Percentiles rank a stretch among this genome's conserved stretches.
Conservation (phyloP, 2,329 filamentous ascomycete genomes). For the Lasiodiplodia citricola region DNA sequence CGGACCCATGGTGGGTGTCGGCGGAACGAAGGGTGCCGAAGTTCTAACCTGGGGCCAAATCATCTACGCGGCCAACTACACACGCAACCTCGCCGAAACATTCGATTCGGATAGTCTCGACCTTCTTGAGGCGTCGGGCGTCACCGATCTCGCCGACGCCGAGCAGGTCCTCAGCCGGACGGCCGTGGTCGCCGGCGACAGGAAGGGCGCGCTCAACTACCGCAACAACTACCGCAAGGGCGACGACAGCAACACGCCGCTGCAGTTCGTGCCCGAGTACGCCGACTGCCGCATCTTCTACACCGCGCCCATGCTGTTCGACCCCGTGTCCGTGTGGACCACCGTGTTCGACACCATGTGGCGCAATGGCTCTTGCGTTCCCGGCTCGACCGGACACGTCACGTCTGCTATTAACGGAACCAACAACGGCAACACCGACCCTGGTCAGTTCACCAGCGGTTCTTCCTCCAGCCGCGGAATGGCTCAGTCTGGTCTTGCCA, state of each 20-base stretch:
- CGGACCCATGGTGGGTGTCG: slow-evolving; percentile 52
- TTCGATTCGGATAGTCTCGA: slow-evolving; percentile 30
- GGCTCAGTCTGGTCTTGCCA: too few species aligned
- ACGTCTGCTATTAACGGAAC: too few species aligned
- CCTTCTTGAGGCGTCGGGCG: slow-evolving; percentile 36
- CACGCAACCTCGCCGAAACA: background rate
- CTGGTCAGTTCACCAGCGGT: too few species aligned
- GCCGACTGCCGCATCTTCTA: slow-evolving; percentile 68
- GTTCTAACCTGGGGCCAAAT: slow-evolving; percentile 30
- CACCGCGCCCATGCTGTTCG: slow-evolving; percentile 58
- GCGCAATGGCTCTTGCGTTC: slow-evolving; percentile 36
- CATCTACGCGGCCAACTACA: background rate
- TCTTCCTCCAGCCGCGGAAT: too few species aligned
- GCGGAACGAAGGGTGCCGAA: slow-evolving; percentile 52
- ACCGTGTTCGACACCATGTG: slow-evolving; percentile 40
- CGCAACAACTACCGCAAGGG: slow-evolving; percentile 42
- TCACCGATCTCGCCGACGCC: slow-evolving; percentile 1
- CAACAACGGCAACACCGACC: too few species aligned
- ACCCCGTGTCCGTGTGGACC: slow-evolving; percentile 61
- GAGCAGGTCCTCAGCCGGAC: background rate
- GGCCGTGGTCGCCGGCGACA: background rate
- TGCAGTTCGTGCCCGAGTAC: slow-evolving; percentile 66
- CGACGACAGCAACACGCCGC: slow-evolving; percentile 42
- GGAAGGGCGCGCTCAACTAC: slow-evolving; percentile 36
- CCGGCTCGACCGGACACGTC: background rate